A percentile compares a stretch with the other conserved stretches of the same genome.
Conservation (phyloP, 2,329 filamentous ascomycete genomes). For the Thermoascus crustaceus region DNA sequence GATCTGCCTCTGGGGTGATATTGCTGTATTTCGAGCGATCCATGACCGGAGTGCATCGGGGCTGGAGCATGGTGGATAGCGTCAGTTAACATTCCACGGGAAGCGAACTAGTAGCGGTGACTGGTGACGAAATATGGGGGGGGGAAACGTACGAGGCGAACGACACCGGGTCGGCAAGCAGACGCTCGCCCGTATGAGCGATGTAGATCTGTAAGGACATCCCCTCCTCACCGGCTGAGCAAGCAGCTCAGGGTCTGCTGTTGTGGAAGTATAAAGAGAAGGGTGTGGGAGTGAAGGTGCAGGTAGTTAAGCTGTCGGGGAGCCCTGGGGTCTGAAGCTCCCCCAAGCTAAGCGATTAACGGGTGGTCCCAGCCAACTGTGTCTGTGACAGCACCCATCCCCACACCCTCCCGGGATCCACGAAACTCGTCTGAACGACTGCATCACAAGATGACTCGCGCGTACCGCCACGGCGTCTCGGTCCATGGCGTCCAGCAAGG, state of each 20-base stretch:
- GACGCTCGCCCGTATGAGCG: slow-evolving; percentile 83
- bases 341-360: slow-evolving; percentile 1
- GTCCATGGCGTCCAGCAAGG: slow-evolving; percentile 28
- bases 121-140: slow-evolving; percentile 3
- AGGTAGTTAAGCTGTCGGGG: slow-evolving; percentile 1
- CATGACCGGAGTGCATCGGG: slow-evolving; percentile 79
- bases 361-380: slow-evolving; percentile 6
- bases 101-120: slow-evolving; percentile 1
- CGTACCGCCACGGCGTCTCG: slow-evolving; percentile 7
- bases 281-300: slow-evolving; percentile 4
- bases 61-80: slow-evolving; percentile 34
- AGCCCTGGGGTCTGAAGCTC: slow-evolving; percentile 1
- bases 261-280: slow-evolving; percentile 3
- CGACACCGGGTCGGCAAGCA: slow-evolving; percentile 67
- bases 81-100: slow-evolving; percentile 14
- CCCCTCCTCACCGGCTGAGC: slow-evolving; percentile 36
- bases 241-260: slow-evolving; percentile 13
- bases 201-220: slow-evolving; percentile 90
- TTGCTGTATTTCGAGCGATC: slow-evolving; percentile 65
- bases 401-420: background rate
- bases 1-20: slow-evolving; percentile 73
- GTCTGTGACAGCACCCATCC: slow-evolving; percentile 7
- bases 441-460: slow-evolving; percentile 10
- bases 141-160: slow-evolving; percentile 58
- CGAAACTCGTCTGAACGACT: background rate